phyloP scores from a whole-genome alignment of 2,329 filamentous ascomycete genomes.

The Ophiostoma populinum region DNA sequence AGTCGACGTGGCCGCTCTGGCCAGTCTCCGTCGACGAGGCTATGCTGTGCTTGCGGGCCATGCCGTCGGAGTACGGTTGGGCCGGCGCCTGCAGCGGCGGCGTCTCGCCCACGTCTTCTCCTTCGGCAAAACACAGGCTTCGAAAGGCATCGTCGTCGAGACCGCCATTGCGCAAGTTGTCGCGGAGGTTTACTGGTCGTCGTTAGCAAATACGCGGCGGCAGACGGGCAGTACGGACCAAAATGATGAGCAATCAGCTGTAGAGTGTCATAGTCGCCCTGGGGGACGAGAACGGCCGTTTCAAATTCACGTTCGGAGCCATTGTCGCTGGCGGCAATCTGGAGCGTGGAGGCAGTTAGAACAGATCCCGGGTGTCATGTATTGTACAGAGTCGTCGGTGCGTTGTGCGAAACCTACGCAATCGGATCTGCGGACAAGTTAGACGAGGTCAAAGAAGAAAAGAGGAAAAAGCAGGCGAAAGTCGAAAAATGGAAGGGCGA shows the following conservation, averaged over 20 bases:
- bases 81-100: not conserved
- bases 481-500: no score
- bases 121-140: constrained; percentile 22
- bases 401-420: not conserved
- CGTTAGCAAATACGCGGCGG: not conserved
- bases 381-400: no score
- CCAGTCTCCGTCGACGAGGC: no score
- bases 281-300: constrained; percentile 23
- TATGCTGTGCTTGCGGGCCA: no score
- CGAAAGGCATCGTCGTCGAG: constrained; percentile 24
- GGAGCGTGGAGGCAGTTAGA: not conserved
- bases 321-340: constrained; percentile 21
- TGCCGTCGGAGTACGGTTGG: no score
- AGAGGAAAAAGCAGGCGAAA: no score
- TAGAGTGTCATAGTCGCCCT: constrained; percentile 43
- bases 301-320: constrained; percentile 17
- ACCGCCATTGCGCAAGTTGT: constrained; percentile 32
- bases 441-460: no score
- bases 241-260: constrained; percentile 35
- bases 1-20: no score
- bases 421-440: no score
- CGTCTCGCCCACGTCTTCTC: constrained; percentile 5
- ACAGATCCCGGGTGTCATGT: no score
- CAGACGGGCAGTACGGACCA: constrained; percentile 21
- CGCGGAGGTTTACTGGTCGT: constrained; percentile 24